A percentile compares a stretch with the other conserved stretches of the same genome.
Conservation (phyloP, 176 grass and related monocot genomes). For the Raddia distichophylla region DNA sequence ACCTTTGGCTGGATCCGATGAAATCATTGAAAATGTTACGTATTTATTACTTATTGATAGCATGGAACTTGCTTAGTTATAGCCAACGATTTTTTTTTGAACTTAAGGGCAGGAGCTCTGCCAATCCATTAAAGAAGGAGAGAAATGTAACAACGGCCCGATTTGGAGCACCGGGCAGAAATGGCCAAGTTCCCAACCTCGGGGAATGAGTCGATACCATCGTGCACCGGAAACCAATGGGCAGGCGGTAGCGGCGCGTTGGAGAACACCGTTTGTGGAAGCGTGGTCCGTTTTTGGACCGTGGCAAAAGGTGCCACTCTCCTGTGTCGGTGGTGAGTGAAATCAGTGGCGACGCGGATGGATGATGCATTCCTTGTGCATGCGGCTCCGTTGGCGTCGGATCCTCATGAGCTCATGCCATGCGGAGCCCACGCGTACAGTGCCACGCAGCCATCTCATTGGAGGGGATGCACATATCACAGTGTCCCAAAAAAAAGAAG, state of each 20-base stretch:
- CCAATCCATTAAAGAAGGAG: too few relatives aligned
- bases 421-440: not conserved
- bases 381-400: not conserved
- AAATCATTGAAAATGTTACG: too few relatives aligned
- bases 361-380: not conserved
- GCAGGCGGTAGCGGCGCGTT: not conserved
- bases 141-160: too few relatives aligned
- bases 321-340: not conserved
- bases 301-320: not conserved
- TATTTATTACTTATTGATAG: too few relatives aligned
- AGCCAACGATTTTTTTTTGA: too few relatives aligned
- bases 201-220: not conserved
- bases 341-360: conserved; percentile 29
- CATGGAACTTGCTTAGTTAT: too few relatives aligned
- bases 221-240: not conserved
- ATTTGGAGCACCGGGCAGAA: too few relatives aligned
- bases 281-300: conserved; percentile 25
- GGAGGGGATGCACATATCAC: not conserved
- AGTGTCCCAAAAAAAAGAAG: too few relatives aligned
- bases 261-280: not conserved
- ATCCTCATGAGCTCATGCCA: not conserved
- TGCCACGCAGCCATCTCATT: not conserved
- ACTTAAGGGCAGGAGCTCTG: too few relatives aligned
- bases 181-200: too few relatives aligned
- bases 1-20: too few relatives aligned